Base-by-base conservation (phyloP, 2,329 filamentous ascomycete species). In the Albifimbria verrucaria region DNA sequence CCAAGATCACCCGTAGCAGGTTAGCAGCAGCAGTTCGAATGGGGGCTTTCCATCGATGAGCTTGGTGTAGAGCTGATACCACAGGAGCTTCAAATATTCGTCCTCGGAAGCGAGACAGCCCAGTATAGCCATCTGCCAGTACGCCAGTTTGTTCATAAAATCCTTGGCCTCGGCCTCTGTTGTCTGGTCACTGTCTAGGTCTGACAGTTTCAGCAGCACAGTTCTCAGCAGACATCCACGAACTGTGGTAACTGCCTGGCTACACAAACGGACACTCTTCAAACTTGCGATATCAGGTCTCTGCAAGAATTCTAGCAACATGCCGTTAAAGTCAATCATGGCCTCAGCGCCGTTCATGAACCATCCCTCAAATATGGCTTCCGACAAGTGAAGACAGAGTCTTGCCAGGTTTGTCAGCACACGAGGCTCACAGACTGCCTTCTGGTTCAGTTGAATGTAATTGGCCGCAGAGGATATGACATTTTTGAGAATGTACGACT, bases 351-450 rank as follows among this genome's bases (percentile, higher is more conserved):
- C 93, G 59, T 94, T 88, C 57, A 97, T 83, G 65, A 97, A 97
- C 90, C 92, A 97, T 17, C 94, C 94, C 70, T 97, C 94, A 59
- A 94, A 97, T 12, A 96, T 87, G 6, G 91, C 90, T 68, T 99
- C 94, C 1, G 88, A 84, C 67, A 97, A 82, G 65, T 97, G 90
- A 3, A 83, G 76, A 26, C 87, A 85, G 57, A 97, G 88, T 12
- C 92, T 84, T 1, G 89, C 87, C 64, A 99, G 78, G 60, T 99
- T 99, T 4, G 88, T 93, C 48, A 99, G 76, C 1, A 95, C 82
- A 55, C 88, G 86, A 1, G 94, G 90, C 65, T 97, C 92, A 52
- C 84, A 82, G 2, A 97, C 77, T 0, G 87, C 73, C 52, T 86
- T 85, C 62, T 89, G 85, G 57, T 92, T 83, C 2, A 87, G 72